Percentiles rank a stretch among this genome's conserved stretches.
Conservation (phyloP, 805 yeast genomes). For the Wickerhamiella occidentalis region DNA sequence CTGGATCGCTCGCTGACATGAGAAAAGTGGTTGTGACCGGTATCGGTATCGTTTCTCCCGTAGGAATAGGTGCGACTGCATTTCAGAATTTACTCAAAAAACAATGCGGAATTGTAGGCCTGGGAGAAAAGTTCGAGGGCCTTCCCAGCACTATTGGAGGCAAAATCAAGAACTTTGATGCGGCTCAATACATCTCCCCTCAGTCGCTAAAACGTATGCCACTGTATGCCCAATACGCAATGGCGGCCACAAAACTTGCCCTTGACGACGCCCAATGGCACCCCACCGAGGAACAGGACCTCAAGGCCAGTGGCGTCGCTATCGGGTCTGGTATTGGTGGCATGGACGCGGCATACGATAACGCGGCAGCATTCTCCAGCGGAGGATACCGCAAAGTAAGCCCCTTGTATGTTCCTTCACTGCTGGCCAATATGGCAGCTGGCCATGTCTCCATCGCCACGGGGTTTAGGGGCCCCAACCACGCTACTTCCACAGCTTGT, state of each 20-base stretch:
- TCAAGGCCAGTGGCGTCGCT: constrained; percentile 44
- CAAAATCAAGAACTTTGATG: constrained; percentile 52
- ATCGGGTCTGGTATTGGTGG: constrained; percentile 93
- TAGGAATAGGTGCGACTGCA: constrained; percentile 51
- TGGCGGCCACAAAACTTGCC: constrained; percentile 70
- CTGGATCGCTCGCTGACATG: no score
- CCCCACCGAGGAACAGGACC: constrained; percentile 27
- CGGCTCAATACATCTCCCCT: constrained; percentile 38
- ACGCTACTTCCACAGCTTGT: constrained; percentile 86
- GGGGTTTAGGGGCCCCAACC: constrained; percentile 74
- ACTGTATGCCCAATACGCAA: constrained; percentile 61
- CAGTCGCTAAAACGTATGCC: constrained; percentile 52
- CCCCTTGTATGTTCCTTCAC: constrained; percentile 75
- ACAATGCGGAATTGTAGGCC: constrained; percentile 31
- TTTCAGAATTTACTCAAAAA: constrained; percentile 29
- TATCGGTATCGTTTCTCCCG: constrained; percentile 71
- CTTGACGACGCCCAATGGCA: constrained; percentile 50
- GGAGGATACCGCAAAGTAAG: constrained; percentile 59
- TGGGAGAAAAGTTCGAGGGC: constrained; percentile 35
- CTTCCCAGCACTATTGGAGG: constrained; percentile 72
- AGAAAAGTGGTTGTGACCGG: constrained; percentile 84
- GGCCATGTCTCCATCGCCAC: constrained; percentile 76
- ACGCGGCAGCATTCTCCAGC: constrained; percentile 38
- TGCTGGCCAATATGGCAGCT: constrained; percentile 86
- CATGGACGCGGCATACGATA: constrained; percentile 56